Conservation (phyloP, 2,329 filamentous ascomycete genomes). For the Endothia cerciana region DNA sequence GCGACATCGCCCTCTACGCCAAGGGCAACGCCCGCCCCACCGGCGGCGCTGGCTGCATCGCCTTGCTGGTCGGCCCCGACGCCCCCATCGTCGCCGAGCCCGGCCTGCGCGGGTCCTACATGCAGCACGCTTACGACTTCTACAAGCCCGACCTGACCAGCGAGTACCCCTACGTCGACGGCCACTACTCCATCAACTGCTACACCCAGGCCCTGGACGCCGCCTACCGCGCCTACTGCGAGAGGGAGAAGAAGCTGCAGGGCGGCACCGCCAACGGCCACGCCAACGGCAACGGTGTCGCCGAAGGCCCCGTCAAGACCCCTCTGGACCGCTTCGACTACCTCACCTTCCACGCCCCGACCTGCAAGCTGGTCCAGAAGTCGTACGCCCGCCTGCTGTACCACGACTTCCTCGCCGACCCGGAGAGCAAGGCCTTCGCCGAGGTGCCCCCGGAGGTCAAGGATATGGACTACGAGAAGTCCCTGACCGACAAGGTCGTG, state of each 20-base stretch:
- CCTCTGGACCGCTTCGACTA: slow-evolving; percentile 82
- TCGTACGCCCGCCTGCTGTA: slow-evolving; percentile 83
- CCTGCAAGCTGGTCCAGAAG: slow-evolving; percentile 86
- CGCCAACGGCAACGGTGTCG: slow-evolving; percentile 60
- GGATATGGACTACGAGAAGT: slow-evolving; percentile 79
- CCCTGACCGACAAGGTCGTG: slow-evolving; percentile 77
- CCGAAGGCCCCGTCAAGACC: slow-evolving; percentile 59
- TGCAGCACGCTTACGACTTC: slow-evolving; percentile 86
- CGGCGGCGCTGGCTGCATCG: slow-evolving; percentile 78
- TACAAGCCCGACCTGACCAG: slow-evolving; percentile 88
- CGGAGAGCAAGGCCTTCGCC: slow-evolving; percentile 68
- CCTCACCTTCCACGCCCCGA: slow-evolving; percentile 81
- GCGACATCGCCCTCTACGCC: slow-evolving; percentile 84
- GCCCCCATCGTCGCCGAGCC: slow-evolving; percentile 78
- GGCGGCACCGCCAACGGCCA: slow-evolving; percentile 50
- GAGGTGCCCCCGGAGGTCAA: slow-evolving; percentile 77
- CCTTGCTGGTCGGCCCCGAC: slow-evolving; percentile 77
- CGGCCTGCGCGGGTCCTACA: slow-evolving; percentile 78
- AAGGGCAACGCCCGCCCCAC: slow-evolving; percentile 82
- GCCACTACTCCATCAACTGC: slow-evolving; percentile 81
- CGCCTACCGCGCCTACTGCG: slow-evolving; percentile 80
- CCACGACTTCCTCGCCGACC: slow-evolving; percentile 79
- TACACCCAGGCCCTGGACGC: slow-evolving; percentile 80
- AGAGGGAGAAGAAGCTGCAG: slow-evolving; percentile 66
- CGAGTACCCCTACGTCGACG: slow-evolving; percentile 86